Conservation (phyloP, 2,329 filamentous ascomycete species). For the Hymenoscyphus salicellus region DNA sequence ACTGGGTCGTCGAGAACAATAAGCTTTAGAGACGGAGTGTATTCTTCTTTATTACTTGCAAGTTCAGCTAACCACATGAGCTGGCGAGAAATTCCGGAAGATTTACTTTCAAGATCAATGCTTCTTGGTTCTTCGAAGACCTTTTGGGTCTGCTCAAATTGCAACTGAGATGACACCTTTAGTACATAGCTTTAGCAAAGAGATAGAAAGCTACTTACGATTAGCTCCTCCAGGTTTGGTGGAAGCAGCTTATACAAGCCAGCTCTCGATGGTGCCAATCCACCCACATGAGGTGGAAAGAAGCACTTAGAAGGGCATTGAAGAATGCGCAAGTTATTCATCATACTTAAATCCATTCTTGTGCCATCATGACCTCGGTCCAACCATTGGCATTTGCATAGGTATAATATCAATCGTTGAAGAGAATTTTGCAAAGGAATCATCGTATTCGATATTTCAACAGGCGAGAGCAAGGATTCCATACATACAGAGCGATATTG, state of each 20-base stretch:
- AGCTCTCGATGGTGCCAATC: neutral
- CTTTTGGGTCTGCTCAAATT: too few species aligned
- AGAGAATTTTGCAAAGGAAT: too few species aligned
- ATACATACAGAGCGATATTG: too few species aligned
- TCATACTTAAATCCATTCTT: neutral
- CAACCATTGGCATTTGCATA: too few species aligned
- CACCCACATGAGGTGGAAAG: neutral
- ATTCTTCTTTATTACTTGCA: slow-evolving; percentile 1
- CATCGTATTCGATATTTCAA: too few species aligned
- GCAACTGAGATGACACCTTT: too few species aligned
- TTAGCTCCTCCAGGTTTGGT: slow-evolving; percentile 3
- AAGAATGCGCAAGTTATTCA: neutral
- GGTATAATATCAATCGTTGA: too few species aligned
- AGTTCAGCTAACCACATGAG: neutral
- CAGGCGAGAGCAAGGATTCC: too few species aligned
- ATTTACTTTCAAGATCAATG: too few species aligned
- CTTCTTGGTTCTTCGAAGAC: too few species aligned
- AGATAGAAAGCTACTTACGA: neutral
- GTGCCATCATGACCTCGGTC: neutral
- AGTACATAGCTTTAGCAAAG: too few species aligned
- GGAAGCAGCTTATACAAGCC: slow-evolving; percentile 4
- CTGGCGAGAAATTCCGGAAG: too few species aligned
- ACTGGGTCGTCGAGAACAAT: neutral
- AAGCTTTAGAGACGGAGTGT: neutral
- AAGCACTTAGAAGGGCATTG: neutral